phyloP scores from a whole-genome alignment of 2,329 filamentous ascomycete species.

The Xylariaceae sp. region DNA sequence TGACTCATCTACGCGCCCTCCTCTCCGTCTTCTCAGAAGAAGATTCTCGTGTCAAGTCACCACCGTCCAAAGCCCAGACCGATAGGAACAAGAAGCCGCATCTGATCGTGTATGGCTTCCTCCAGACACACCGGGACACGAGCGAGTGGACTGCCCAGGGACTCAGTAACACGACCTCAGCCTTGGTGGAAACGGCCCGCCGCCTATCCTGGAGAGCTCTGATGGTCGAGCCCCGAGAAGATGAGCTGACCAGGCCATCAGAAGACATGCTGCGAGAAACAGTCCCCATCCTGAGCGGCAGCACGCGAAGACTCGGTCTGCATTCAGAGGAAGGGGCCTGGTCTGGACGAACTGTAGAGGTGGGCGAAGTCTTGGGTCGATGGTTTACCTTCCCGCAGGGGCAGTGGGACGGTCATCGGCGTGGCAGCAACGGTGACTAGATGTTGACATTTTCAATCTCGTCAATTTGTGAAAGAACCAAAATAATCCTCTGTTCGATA shows the following conservation, averaged over 20 bases:
- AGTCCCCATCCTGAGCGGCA: conserved; percentile 59
- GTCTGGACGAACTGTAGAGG: conserved; percentile 53
- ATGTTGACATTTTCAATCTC: not conserved
- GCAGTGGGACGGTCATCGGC: conserved; percentile 30
- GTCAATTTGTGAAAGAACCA: not conserved
- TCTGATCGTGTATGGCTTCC: conserved; percentile 60
- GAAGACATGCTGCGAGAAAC: conserved; percentile 43
- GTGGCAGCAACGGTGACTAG: conserved; percentile 4
- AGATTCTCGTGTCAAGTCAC: conserved; percentile 36
- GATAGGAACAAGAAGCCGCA: conserved; percentile 32
- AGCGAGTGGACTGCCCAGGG: conserved; percentile 74
- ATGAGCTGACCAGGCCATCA: conserved; percentile 18
- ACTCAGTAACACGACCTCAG: conserved; percentile 56
- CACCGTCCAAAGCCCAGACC: conserved; percentile 27
- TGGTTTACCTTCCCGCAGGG: conserved; percentile 57
- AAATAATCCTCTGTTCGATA: not conserved
- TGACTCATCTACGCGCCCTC: conserved; percentile 72
- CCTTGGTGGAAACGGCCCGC: conserved; percentile 56
- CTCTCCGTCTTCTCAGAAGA: conserved; percentile 51
- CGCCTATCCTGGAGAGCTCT: conserved; percentile 41
- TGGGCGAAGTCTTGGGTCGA: conserved; percentile 53
- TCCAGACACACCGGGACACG: conserved; percentile 61
- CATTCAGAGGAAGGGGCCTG: conserved; percentile 47
- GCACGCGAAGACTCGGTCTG: conserved; percentile 39
- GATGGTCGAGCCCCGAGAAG: conserved; percentile 42